Base-by-base conservation (phyloP, 306 rosid genomes). In the Canavalia ensiformis region DNA sequence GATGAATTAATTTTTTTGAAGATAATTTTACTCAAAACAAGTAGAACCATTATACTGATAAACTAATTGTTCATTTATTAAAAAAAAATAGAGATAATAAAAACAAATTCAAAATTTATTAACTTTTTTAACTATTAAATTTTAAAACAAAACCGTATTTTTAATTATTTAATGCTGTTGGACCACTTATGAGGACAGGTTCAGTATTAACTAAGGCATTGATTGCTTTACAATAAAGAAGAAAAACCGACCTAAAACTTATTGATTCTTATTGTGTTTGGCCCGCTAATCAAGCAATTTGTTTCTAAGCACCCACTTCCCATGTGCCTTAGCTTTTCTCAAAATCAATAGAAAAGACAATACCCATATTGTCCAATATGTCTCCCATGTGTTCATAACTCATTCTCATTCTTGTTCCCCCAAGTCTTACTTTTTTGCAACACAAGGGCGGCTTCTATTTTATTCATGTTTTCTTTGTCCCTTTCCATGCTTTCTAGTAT, bases 281-380 rank as follows among this genome's bases (percentile, higher is more conserved):
- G 87, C 83, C 99, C 96, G 84, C 50, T 74, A 86, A 90, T 91
- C 51, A 91, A 86, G 97, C 89, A 88, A 87, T 87, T 89, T 87
- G 90, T 77, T 68, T 41, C 12, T 34, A 76, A 84, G 77, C 80
- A 82, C 84, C 91, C 84, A 84, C 89, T 66, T 54, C 76, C 98
- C 98, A 91, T 91, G 98, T 93, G 99, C 95, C 62, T 8, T 33
- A 37, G 83, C 68, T 73, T 79, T 85, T 89, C 87, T 57, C 77
- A 71, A 87, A 84, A 86, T 79, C 78, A 76, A 81, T 87, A 82
- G 8, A 69, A 64, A 55, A 77, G 76, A 69, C 81, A 47, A 80
- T 7, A 55, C 80, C 87, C 85, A 76, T 81, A 44, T 84, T 84
- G 69, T 76, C 60, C 75, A 50, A 82, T 18, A 18, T 84, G 75